Evolutionary conservation across 768 basidiomycete species (phyloP).

Genomic region (Neoboletus magnificus): DNA sequence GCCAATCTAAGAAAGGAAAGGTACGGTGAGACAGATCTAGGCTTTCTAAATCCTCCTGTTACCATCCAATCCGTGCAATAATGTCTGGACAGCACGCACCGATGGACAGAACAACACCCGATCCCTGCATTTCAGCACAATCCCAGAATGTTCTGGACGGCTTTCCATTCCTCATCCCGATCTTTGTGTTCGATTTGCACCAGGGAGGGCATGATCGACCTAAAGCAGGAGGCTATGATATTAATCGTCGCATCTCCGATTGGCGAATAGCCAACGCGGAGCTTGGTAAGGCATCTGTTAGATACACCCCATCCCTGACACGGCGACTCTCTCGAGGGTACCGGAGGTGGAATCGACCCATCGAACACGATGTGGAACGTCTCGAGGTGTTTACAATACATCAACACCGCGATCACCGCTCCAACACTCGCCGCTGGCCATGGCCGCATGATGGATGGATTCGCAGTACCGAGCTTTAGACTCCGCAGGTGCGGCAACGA

Average conservation of each 20-base stretch:
- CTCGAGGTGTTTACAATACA: slow-evolving; percentile 9
- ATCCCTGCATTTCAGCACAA: background rate
- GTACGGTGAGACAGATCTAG: background rate
- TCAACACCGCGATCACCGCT: slow-evolving; percentile 15
- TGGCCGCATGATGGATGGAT: background rate
- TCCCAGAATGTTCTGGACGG: slow-evolving; percentile 5
- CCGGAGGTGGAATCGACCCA: slow-evolving; percentile 2
- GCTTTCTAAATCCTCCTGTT: background rate
- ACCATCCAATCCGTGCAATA: too few species aligned
- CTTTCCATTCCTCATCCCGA: slow-evolving; percentile 2
- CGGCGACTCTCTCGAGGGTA: background rate
- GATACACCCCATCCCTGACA: slow-evolving; percentile 2
- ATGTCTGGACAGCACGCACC: background rate
- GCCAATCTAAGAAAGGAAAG: background rate
- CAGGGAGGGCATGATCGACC: slow-evolving; percentile 14
- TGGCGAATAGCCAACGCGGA: slow-evolving; percentile 18
- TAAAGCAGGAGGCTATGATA: slow-evolving; percentile 10
- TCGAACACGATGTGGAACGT: slow-evolving; percentile 19
- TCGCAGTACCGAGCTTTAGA: slow-evolving; percentile 16
- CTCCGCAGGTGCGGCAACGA: slow-evolving; percentile 8
- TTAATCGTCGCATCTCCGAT: slow-evolving; percentile 1
- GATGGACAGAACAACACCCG: background rate
- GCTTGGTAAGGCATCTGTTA: slow-evolving; percentile 10
- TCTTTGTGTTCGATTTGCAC: background rate
- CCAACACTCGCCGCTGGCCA: slow-evolving; percentile 7